These are phyloP conservation scores for Cordyceps javanica DNA, from an alignment of 2,329 filamentous ascomycete genomes.

Conservation along the genomic window DNA sequence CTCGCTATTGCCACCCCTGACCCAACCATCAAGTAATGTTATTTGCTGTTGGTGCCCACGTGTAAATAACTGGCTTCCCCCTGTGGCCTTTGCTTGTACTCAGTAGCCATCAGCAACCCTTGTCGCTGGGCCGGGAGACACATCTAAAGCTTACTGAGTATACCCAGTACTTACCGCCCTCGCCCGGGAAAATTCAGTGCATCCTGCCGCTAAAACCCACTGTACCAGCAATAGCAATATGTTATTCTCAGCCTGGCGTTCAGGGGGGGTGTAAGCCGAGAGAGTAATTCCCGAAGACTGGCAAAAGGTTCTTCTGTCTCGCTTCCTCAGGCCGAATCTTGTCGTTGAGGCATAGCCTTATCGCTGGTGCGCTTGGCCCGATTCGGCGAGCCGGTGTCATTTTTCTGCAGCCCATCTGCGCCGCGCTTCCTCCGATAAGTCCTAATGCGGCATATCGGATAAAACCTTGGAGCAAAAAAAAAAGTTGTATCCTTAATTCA, in stretches of 20 bases:
- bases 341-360: slow-evolving; percentile 7
- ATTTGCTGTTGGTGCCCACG: slow-evolving; percentile 10
- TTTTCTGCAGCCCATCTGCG: slow-evolving; percentile 9
- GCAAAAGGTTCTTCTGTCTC: background rate
- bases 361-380: slow-evolving; percentile 9
- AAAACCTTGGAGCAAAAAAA: background rate
- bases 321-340: slow-evolving; percentile 14
- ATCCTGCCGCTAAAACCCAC: background rate
- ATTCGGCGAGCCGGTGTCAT: slow-evolving; percentile 3
- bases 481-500: slow-evolving; percentile 12
- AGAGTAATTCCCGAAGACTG: slow-evolving; percentile 3
- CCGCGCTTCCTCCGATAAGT: slow-evolving; percentile 9
- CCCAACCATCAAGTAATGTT: background rate
- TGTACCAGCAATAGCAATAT: background rate
- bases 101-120: background rate
- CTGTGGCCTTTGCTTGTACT: too few relatives aligned
- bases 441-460: slow-evolving; percentile 14
- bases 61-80: background rate
- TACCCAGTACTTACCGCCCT: background rate
- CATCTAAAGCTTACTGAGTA: background rate
- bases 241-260: background rate
- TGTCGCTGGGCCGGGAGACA: background rate
- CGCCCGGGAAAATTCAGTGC: background rate
- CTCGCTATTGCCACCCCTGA: background rate
- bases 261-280: background rate